Base-by-base conservation (phyloP, 2,329 filamentous ascomycete genomes). In the Alternaria sp. region DNA sequence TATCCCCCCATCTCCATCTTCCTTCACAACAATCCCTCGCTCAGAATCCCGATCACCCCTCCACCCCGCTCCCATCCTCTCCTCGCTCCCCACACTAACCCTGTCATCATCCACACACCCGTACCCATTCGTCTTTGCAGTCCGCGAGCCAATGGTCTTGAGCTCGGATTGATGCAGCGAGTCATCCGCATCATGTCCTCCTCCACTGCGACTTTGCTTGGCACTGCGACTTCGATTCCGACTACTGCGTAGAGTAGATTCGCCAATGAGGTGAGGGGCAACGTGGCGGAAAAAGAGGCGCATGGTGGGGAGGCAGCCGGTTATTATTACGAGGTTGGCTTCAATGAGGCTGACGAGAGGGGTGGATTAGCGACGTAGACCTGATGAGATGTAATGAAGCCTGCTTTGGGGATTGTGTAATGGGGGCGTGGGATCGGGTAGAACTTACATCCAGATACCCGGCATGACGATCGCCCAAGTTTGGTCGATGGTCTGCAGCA, bases 241-340 rank as follows among this genome's bases (percentile, higher is more conserved):
- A 26, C 61, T 67, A 3, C 44, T 67, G 3, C 44, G 60, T 28
- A 63, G 11, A 18, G 59, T 55, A 2, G 58, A 67, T 45, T 69
- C 66, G 21, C 65, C 64, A 18, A 68, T 61, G 25, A 67, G 21
- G 9, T 30, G 59, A 1, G 80, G 79, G 0, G 79, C 74, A 14
- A 82, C 69, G 53, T 81, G 78, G 0, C 72, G 72, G 63, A 82
- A 75, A 74, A 82, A 82, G 10, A 80, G 78, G 15, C 78, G 77
- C 12, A 83, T 68, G 0, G 80, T 81, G 0, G 82, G 81, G n/a
- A 82, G 76, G 6, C 79, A 78, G 8, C 77, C 80, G 61, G 80
- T 82, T 14, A 81, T 78, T 21, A 83, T 76, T 45, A 82, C 75
- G 0, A 83, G 73, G 44, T 83, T 83, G 2, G 75, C 70, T 63